phyloP scores from a whole-genome alignment of 129 eudicot species.

The carrot (Daucus carota) region DH1_v3.0 NC_030387.2:37681501-37682000 shows the following conservation, averaged over 20 bases:
- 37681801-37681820: background rate
- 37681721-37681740: background rate
- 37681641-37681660: slow-evolving; percentile 3
- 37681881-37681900: background rate
- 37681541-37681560: slow-evolving; percentile 42
- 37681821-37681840: background rate
- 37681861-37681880: slow-evolving; percentile 7
- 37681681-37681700: slow-evolving; percentile 9
- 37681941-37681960: background rate
- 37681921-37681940: background rate
- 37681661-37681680: background rate
- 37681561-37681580: slow-evolving; percentile 37
- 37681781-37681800: slow-evolving; percentile 3
- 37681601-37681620: background rate
- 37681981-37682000: background rate
- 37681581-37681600: background rate
- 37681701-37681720: background rate
- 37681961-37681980: background rate
- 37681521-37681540: slow-evolving; percentile 49
- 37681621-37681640: background rate
- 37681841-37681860: slow-evolving; percentile 6
- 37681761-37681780: background rate
- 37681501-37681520: slow-evolving; percentile 75
- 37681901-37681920: background rate
- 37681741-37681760: background rate